Percentiles rank a stretch among this genome's conserved stretches.
Evolutionary conservation across 805 yeast species (phyloP).

Genomic region (Wickerhamiella kazuoi): DNA sequence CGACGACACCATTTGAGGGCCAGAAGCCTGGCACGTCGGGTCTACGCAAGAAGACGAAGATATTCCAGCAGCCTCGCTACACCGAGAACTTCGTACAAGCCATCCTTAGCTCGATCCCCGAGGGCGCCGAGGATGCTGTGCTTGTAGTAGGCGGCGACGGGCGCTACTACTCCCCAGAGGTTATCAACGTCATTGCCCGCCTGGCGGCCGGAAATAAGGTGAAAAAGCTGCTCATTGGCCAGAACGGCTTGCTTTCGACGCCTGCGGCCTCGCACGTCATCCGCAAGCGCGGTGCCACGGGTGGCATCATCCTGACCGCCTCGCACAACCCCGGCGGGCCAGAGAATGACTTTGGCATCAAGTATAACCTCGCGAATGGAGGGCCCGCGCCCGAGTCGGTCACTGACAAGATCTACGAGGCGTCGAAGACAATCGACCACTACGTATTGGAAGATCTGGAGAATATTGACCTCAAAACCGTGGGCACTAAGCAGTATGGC

Average conservation of each 20-base stretch:
- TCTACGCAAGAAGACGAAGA: slow-evolving; percentile 73
- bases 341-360: slow-evolving; percentile 77
- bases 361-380: slow-evolving; percentile 86
- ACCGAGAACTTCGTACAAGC: slow-evolving; percentile 91
- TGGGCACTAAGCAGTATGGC: slow-evolving; percentile 36
- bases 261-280: slow-evolving; percentile 95
- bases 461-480: slow-evolving; percentile 38
- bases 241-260: slow-evolving; percentile 74
- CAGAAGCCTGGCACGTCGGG: slow-evolving; percentile 99
- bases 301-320: slow-evolving; percentile 92
- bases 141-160: slow-evolving; percentile 96
- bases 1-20: slow-evolving; percentile 65
- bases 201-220: slow-evolving; percentile 90
- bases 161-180: slow-evolving; percentile 69
- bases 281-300: slow-evolving; percentile 53
- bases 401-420: slow-evolving; percentile 69
- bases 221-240: slow-evolving; percentile 67
- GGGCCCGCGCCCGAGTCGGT: slow-evolving; percentile 97
- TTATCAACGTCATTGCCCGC: slow-evolving; percentile 62
- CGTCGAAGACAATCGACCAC: slow-evolving; percentile 36
- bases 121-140: slow-evolving; percentile 56
- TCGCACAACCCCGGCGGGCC: slow-evolving; percentile 98
- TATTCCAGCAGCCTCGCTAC: slow-evolving; percentile 63
- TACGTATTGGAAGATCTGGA: slow-evolving; percentile 51
- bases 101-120: slow-evolving; percentile 71